Evolutionary conservation across 2,329 filamentous ascomycete genomes (phyloP).

Genomic region (Metarhizium album): DNA sequence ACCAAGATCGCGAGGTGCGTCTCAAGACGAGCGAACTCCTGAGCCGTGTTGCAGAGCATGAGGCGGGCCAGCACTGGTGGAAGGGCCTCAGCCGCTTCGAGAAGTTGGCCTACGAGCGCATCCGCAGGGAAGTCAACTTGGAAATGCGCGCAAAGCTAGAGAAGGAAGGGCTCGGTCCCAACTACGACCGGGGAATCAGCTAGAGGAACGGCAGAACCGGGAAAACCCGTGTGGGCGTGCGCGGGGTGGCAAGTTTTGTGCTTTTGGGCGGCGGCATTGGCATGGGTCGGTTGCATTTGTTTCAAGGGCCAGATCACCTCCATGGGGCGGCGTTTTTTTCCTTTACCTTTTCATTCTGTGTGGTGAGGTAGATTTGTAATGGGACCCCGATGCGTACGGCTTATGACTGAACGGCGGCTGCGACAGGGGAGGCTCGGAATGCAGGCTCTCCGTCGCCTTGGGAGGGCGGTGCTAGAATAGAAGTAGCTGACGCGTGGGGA

Average conservation of each 20-base stretch:
- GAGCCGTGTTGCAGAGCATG: conserved; percentile 73
- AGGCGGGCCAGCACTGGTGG: conserved; percentile 93
- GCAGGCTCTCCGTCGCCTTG: neutral
- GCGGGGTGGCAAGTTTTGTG: neutral
- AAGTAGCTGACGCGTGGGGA: neutral
- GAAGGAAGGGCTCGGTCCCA: conserved; percentile 29
- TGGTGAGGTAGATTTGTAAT: neutral
- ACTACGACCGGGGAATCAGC: conserved; percentile 38
- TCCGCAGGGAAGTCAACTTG: conserved; percentile 54
- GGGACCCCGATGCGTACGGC: neutral
- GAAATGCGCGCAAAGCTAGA: conserved; percentile 37
- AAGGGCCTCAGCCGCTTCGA: conserved; percentile 74
- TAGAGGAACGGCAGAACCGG: conserved; percentile 18
- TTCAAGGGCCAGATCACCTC: neutral
- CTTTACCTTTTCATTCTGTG: neutral
- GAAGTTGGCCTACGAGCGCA: conserved; percentile 72
- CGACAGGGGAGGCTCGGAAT: neutral
- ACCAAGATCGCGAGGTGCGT: conserved; percentile 73
- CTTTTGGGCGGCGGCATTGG: neutral
- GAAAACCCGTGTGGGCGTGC: neutral
- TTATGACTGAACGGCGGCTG: neutral
- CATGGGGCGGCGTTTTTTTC: neutral
- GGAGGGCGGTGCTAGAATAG: neutral
- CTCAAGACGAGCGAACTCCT: conserved; percentile 67
- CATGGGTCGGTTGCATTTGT: neutral